A percentile compares a stretch with the other conserved stretches of the same genome.
Conservation (phyloP, 768 basidiomycete genomes). For the Mycena rosella region DNA sequence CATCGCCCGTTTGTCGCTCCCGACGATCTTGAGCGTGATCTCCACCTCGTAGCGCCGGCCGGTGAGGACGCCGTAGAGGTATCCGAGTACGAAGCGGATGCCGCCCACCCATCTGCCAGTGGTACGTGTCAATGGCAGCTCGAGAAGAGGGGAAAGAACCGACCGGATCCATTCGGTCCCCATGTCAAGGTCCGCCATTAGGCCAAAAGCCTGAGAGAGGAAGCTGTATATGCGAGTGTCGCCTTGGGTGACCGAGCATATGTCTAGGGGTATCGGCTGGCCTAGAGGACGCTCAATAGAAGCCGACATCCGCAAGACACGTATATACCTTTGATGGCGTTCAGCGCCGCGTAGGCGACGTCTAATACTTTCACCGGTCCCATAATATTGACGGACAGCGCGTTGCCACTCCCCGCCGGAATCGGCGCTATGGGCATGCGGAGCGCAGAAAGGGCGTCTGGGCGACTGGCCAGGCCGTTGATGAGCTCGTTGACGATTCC, state of each 20-base stretch:
- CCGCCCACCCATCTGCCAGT: conserved; percentile 31
- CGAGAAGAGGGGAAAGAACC: not conserved
- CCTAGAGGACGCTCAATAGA: conserved; percentile 49
- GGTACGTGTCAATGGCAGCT: not conserved
- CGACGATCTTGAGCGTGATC: conserved; percentile 61
- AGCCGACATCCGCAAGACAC: not conserved
- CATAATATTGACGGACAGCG: conserved; percentile 65
- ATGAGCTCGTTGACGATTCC: conserved; percentile 70
- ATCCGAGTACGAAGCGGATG: conserved; percentile 43
- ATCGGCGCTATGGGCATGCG: conserved; percentile 65
- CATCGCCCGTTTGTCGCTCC: conserved; percentile 66
- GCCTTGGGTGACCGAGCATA: conserved; percentile 68
- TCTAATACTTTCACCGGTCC: conserved; percentile 64
- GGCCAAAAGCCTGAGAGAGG: conserved; percentile 68
- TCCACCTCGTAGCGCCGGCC: conserved; percentile 59
- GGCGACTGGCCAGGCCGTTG: conserved; percentile 67
- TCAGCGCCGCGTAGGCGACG: conserved; percentile 62
- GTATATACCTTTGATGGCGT: conserved; percentile 66
- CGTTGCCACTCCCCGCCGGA: conserved; percentile 71
- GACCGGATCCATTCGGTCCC: conserved; percentile 75
- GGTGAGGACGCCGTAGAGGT: conserved; percentile 46
- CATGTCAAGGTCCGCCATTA: conserved; percentile 72
- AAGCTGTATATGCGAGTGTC: conserved; percentile 61
- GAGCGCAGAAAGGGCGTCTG: conserved; percentile 58
- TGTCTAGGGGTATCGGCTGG: conserved; percentile 62